A percentile compares a stretch with the other conserved stretches of the same genome.
Conservation (phyloP, 2,329 filamentous ascomycete species). For the Ramularia endophylla region DNA sequence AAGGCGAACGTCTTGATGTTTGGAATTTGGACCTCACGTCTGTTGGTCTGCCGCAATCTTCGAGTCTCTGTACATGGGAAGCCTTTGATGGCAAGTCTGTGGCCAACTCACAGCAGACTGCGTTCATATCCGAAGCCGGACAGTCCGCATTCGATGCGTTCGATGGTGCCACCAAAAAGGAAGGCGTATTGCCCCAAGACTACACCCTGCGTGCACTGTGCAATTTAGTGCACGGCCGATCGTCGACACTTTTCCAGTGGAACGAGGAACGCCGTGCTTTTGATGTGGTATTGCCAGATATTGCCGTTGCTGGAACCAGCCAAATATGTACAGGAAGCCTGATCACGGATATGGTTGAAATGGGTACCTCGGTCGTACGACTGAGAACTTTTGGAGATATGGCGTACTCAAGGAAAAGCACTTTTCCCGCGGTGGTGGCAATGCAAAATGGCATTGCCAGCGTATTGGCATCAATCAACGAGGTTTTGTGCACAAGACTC, state of each 20-base stretch:
- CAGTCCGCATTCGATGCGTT: constrained; percentile 60
- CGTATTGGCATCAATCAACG: constrained; percentile 38
- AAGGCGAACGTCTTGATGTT: constrained; percentile 30
- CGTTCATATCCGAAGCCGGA: constrained; percentile 65
- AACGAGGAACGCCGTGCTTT: constrained; percentile 54
- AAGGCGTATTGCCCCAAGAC: constrained; percentile 33
- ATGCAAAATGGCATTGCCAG: constrained; percentile 36
- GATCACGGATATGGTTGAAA: constrained; percentile 38
- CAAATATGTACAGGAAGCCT: constrained; percentile 48
- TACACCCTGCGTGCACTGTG: constrained; percentile 50
- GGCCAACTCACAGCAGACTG: constrained; percentile 36
- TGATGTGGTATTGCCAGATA: constrained; percentile 37
- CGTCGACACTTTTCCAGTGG: constrained; percentile 65
- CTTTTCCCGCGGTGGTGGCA: constrained; percentile 36
- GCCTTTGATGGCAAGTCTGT: constrained; percentile 41
- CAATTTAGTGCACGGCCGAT: constrained; percentile 62
- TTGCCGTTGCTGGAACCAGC: constrained; percentile 48
- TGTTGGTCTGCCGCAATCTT: constrained; percentile 28
- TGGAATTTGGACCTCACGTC: constrained; percentile 31
- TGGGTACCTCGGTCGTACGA: constrained; percentile 28
- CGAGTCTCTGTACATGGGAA: constrained; percentile 62
- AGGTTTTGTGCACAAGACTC: constrained; percentile 30
- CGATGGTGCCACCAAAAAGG: constrained; percentile 35
- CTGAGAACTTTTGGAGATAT: constrained; percentile 14
- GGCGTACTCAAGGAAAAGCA: background rate